These are phyloP conservation scores for Buddleja alternifolia DNA, from an alignment of 257 asterid genomes.

Conservation along the genomic window DNA sequence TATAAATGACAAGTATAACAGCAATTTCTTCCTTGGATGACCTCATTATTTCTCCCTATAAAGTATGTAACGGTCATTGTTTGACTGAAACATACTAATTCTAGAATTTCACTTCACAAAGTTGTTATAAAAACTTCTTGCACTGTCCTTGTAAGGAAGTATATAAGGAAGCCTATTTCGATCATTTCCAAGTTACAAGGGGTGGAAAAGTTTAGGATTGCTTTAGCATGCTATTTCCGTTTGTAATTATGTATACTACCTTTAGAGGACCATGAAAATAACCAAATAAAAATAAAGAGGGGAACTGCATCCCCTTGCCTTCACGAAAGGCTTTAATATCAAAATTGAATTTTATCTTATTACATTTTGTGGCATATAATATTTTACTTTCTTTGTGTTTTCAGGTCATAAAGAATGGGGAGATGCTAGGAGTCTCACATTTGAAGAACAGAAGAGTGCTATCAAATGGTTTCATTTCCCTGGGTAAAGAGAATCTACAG, in stretches of 20 bases:
- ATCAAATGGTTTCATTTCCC: slow-evolving; percentile 82
- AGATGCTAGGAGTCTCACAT: slow-evolving; percentile 99
- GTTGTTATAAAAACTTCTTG: neutral
- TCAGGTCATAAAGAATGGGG: slow-evolving; percentile 98
- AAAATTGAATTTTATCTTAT: no score
- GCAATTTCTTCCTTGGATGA: neutral
- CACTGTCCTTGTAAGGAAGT: no score
- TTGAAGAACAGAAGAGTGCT: slow-evolving; percentile 87
- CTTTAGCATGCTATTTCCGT: no score
- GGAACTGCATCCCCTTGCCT: no score
- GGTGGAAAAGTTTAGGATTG: no score
- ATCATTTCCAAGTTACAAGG: no score
- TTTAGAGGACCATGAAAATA: no score
- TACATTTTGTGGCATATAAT: slow-evolving; percentile 12
- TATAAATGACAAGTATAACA: neutral
- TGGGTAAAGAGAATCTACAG: slow-evolving; percentile 96
- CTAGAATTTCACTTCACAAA: slow-evolving; percentile 8
- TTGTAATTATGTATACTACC: no score
- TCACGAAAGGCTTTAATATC: no score
- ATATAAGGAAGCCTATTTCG: no score
- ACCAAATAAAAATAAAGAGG: no score
- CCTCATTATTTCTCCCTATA: neutral
- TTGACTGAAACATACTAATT: slow-evolving; percentile 14
- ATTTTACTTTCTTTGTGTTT: slow-evolving; percentile 24
- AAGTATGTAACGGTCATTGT: slow-evolving; percentile 9